Evolutionary conservation across 805 yeast genomes (phyloP).

Genomic region (Peterozyma toletana): DNA sequence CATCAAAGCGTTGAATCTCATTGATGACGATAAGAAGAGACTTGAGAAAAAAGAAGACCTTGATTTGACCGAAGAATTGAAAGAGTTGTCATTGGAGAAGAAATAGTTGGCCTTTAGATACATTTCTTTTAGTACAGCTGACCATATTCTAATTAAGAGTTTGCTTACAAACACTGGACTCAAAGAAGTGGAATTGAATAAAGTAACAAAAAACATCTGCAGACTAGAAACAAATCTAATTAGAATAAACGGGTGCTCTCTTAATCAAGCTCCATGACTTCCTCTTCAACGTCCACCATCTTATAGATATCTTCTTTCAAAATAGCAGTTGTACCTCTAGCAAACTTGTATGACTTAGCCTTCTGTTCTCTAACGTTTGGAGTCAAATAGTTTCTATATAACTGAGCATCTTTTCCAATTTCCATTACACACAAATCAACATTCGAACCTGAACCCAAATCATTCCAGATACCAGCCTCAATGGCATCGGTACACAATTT

Average conservation of each 20-base stretch:
- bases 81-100: too few relatives aligned
- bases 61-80: too few relatives aligned
- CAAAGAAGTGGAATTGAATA: too few relatives aligned
- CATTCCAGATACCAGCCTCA: conserved; percentile 98
- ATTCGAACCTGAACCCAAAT: conserved; percentile 96
- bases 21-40: conserved; percentile 1
- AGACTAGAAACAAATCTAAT: too few relatives aligned
- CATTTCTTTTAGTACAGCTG: conserved; percentile 1
- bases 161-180: too few relatives aligned
- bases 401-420: conserved; percentile 77
- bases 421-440: conserved; percentile 98
- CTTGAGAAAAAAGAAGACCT: too few relatives aligned
- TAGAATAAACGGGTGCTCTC: too few relatives aligned
- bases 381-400: conserved; percentile 79
- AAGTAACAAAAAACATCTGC: too few relatives aligned
- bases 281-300: conserved; percentile 63
- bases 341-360: conserved; percentile 76
- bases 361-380: conserved; percentile 86
- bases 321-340: conserved; percentile 91
- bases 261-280: conserved; percentile 28
- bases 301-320: conserved; percentile 61
- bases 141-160: too few relatives aligned
- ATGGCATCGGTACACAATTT: conserved; percentile 87
- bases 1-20: conserved; percentile 32
- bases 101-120: too few relatives aligned